Conservation (phyloP, 2,329 filamentous ascomycete species). For the Ophiostoma australiae region DNA sequence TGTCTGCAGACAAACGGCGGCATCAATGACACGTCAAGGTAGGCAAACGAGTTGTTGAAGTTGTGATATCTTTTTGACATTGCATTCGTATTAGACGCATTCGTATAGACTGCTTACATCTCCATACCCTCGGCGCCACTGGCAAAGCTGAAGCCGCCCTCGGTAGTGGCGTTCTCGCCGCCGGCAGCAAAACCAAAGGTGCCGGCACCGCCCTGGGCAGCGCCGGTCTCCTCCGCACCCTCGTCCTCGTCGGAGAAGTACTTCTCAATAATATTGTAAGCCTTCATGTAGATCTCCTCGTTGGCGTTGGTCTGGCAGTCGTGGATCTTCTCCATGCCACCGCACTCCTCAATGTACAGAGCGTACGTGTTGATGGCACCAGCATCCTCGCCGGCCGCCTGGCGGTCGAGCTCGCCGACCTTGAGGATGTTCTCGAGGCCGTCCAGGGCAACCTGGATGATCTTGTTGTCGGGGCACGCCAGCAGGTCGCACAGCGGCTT, state of each 20-base stretch:
- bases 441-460: constrained; percentile 96
- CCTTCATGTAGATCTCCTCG: constrained; percentile 99
- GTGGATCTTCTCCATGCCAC: constrained; percentile 99
- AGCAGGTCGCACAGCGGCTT: constrained; percentile 94
- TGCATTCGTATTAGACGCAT: not conserved
- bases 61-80: constrained; percentile 8
- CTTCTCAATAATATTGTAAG: constrained; percentile 99
- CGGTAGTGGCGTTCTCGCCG: constrained; percentile 55
- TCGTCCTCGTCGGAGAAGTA: constrained; percentile 99
- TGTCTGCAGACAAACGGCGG: not conserved
- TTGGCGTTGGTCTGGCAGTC: constrained; percentile 99
- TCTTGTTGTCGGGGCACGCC: constrained; percentile 97
- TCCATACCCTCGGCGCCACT: constrained; percentile 63
- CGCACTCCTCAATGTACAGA: constrained; percentile 96
- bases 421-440: constrained; percentile 99
- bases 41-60: not conserved
- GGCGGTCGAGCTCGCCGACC: constrained; percentile 98
- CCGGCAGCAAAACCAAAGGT: constrained; percentile 72
- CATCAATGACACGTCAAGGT: not conserved
- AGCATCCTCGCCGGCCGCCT: constrained; percentile 67
- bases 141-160: constrained; percentile 91
- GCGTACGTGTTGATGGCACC: constrained; percentile 93
- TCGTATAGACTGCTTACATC: constrained; percentile 45
- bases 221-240: constrained; percentile 78
- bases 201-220: constrained; percentile 62